These are phyloP conservation scores for Penicillium crystallinum DNA, from an alignment of 495 filamentous ascomycete species.

Conservation along the genomic window DNA sequence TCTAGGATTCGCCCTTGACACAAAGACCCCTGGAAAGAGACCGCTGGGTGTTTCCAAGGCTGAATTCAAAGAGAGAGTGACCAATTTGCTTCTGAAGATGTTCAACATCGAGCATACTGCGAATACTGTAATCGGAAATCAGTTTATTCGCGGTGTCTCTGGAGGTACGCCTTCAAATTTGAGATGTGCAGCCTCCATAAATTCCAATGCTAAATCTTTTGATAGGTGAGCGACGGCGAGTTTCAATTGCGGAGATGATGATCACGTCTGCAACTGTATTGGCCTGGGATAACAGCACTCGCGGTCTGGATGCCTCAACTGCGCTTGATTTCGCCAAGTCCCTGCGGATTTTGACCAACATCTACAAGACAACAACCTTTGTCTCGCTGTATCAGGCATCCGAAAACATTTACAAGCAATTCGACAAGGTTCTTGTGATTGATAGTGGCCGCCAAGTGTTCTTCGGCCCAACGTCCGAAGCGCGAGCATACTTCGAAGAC, in stretches of 20 bases:
- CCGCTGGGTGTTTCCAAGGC: constrained; percentile 59
- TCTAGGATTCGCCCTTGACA: constrained; percentile 74
- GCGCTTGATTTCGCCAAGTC: constrained; percentile 70
- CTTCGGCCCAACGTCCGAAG: constrained; percentile 67
- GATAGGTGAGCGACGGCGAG: constrained; percentile 66
- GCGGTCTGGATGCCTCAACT: constrained; percentile 78
- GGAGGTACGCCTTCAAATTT: constrained; percentile 33
- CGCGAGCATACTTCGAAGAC: constrained; percentile 71
- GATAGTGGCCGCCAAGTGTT: constrained; percentile 75
- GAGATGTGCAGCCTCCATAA: not conserved
- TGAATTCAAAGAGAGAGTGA: constrained; percentile 66
- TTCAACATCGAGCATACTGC: constrained; percentile 84
- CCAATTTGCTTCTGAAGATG: constrained; percentile 70
- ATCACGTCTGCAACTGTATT: constrained; percentile 65
- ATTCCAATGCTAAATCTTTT: not conserved
- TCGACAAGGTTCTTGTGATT: constrained; percentile 85
- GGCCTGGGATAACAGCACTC: constrained; percentile 81
- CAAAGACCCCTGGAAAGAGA: constrained; percentile 70
- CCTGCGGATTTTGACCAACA: constrained; percentile 69
- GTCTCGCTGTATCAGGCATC: constrained; percentile 80
- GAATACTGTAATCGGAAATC: constrained; percentile 75
- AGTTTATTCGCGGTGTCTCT: constrained; percentile 76
- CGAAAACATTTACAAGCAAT: constrained; percentile 78
- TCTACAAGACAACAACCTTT: constrained; percentile 74
- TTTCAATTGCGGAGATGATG: constrained; percentile 54